phyloP scores from a whole-genome alignment of 2,329 filamentous ascomycete species.

The Fusarium nygamai region DNA sequence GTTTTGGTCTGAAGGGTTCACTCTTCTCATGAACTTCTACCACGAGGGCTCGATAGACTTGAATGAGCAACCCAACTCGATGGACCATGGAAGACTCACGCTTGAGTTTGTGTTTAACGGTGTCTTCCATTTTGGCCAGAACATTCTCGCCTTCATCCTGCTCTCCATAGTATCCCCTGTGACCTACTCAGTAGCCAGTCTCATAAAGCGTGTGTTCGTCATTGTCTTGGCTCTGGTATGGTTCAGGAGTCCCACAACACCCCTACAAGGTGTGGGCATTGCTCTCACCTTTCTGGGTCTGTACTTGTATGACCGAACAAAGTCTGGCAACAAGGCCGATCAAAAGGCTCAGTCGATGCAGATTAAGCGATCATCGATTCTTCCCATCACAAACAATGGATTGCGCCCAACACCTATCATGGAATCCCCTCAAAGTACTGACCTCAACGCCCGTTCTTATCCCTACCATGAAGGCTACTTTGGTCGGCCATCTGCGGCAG shows the following conservation, averaged over 20 bases:
- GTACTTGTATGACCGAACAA: constrained; percentile 95
- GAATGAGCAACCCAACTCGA: constrained; percentile 68
- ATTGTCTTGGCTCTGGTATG: constrained; percentile 94
- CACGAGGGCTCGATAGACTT: constrained; percentile 80
- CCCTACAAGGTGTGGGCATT: constrained; percentile 85
- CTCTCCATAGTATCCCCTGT: constrained; percentile 95
- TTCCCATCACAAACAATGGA: constrained; percentile 69
- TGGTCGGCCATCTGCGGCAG: constrained; percentile 45
- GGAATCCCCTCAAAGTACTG: constrained; percentile 38
- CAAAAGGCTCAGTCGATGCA: constrained; percentile 74
- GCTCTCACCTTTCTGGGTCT: constrained; percentile 88
- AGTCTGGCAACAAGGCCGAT: constrained; percentile 87
- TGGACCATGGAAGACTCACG: constrained; percentile 76
- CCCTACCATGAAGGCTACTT: constrained; percentile 60
- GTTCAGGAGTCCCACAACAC: constrained; percentile 91
- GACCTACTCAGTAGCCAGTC: constrained; percentile 93
- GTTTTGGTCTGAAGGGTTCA: constrained; percentile 89
- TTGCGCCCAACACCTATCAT: constrained; percentile 32
- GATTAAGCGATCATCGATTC: constrained; percentile 57
- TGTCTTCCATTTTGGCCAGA: constrained; percentile 94
- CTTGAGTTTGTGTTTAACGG: constrained; percentile 98
- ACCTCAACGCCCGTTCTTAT: constrained; percentile 47
- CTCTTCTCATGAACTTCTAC: constrained; percentile 79
- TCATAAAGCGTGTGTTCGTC: constrained; percentile 98
- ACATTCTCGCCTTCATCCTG: constrained; percentile 92